Evolutionary conservation across 139 green algal genomes (phyloP).

Genomic region (Chlorella vulgaris): DNA sequence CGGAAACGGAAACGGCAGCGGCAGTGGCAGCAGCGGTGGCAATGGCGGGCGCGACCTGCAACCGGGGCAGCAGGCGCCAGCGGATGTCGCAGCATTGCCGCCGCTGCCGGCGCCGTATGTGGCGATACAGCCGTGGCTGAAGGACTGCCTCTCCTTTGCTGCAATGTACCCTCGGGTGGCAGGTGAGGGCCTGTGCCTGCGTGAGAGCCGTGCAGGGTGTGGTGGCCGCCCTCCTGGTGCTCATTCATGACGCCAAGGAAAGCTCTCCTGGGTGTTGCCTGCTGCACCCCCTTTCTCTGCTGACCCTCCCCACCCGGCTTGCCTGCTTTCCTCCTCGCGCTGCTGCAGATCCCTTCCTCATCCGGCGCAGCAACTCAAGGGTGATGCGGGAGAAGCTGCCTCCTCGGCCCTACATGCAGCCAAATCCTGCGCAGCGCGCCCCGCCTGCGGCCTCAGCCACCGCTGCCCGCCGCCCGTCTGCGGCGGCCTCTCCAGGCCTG

Average conservation of each 20-base stretch:
- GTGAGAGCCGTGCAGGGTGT: too few relatives aligned
- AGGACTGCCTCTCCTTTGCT: constrained; percentile 22
- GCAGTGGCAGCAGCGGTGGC: too few relatives aligned
- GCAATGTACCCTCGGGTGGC: constrained; percentile 26
- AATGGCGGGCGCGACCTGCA: too few relatives aligned
- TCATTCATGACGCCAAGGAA: too few relatives aligned
- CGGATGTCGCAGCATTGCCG: not conserved
- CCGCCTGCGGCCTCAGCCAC: not conserved
- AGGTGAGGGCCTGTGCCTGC: too few relatives aligned
- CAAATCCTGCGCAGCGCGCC: too few relatives aligned
- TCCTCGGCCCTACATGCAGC: constrained; percentile 44
- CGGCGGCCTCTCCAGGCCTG: too few relatives aligned
- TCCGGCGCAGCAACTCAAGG: not conserved
- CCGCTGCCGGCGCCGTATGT: not conserved
- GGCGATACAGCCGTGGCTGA: constrained; percentile 28
- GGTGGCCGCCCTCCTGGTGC: too few relatives aligned
- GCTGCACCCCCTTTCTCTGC: too few relatives aligned
- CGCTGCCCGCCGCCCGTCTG: not conserved
- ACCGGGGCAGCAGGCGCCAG: not conserved
- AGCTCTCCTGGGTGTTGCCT: too few relatives aligned
- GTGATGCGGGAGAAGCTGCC: constrained; percentile 31
- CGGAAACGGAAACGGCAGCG: too few relatives aligned
- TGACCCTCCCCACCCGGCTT: too few relatives aligned
- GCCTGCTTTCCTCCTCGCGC: not conserved
- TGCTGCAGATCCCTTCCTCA: not conserved